phyloP scores from a whole-genome alignment of 169 alveolate genomes.

The Perkinsus olseni region DNA sequence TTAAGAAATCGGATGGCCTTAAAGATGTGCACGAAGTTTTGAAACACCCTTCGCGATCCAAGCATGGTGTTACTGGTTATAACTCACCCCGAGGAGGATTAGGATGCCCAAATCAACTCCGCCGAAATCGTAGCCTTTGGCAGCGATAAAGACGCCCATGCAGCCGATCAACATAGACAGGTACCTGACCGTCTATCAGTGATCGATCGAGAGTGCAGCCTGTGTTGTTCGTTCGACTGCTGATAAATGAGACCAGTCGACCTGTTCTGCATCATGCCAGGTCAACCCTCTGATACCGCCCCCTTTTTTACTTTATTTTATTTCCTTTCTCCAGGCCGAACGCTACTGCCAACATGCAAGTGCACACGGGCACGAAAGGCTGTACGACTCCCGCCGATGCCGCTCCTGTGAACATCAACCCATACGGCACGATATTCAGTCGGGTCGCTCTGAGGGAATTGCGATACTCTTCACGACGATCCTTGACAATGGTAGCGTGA shows the following conservation, averaged over 20 bases:
- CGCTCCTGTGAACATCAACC: not conserved
- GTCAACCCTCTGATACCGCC: not conserved
- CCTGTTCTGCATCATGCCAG: not conserved
- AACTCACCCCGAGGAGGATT: not conserved
- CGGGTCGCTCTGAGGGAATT: not conserved
- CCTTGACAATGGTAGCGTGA: too few relatives aligned
- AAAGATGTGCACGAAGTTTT: too few relatives aligned
- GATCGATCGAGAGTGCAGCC: too few relatives aligned
- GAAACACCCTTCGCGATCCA: not conserved
- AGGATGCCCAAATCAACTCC: not conserved
- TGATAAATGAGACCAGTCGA: not conserved
- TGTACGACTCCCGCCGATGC: not conserved
- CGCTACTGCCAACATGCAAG: not conserved
- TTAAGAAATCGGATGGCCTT: too few relatives aligned
- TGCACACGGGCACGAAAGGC: not conserved
- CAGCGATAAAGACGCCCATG: not conserved
- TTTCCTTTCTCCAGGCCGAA: not conserved
- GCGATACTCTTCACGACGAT: not conserved
- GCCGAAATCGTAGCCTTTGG: not conserved
- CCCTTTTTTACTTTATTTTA: not conserved
- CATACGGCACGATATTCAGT: not conserved
- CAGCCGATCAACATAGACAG: not conserved
- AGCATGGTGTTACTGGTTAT: too few relatives aligned
- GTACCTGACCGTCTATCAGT: not conserved
- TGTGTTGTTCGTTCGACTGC: too few relatives aligned